Conservation (phyloP, 2,329 filamentous ascomycete species). For the Colletotrichum siamense region DNA sequence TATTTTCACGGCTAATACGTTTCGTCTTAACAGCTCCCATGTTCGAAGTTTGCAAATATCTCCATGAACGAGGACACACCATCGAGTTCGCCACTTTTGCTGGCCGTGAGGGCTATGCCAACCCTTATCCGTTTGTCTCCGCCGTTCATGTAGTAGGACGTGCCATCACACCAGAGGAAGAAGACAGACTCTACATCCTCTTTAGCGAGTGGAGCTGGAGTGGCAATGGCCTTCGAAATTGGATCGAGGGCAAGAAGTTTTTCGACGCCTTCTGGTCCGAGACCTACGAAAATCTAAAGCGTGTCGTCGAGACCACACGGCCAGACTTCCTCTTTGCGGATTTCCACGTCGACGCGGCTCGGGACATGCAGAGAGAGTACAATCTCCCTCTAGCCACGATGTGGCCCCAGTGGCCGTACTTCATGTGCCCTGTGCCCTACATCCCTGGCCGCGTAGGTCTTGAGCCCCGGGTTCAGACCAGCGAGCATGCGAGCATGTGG, state of each 20-base stretch:
- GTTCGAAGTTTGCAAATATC: neutral
- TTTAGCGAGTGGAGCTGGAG: slow-evolving; percentile 23
- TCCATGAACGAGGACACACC: neutral
- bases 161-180: neutral
- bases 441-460: slow-evolving; percentile 47
- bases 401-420: slow-evolving; percentile 46
- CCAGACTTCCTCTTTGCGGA: slow-evolving; percentile 47
- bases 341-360: slow-evolving; percentile 44
- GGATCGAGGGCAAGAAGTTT: slow-evolving; percentile 28
- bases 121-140: neutral
- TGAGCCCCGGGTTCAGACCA: slow-evolving; percentile 39
- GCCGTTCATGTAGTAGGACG: neutral
- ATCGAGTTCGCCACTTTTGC: neutral
- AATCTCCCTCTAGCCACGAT: slow-evolving; percentile 43
- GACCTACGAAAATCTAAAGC: slow-evolving; percentile 29
- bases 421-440: slow-evolving; percentile 40
- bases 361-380: slow-evolving; percentile 42
- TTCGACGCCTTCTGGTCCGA: slow-evolving; percentile 40
- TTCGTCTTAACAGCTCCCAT: slow-evolving; percentile 32
- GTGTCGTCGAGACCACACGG: slow-evolving; percentile 16
- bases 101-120: neutral
- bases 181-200: neutral
- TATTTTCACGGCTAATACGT: neutral
- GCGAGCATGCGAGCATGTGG: slow-evolving; percentile 42
- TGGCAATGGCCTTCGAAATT: slow-evolving; percentile 29